Conservation (phyloP, 2,329 filamentous ascomycete species). For the Tolypocladium tundrense region DNA sequence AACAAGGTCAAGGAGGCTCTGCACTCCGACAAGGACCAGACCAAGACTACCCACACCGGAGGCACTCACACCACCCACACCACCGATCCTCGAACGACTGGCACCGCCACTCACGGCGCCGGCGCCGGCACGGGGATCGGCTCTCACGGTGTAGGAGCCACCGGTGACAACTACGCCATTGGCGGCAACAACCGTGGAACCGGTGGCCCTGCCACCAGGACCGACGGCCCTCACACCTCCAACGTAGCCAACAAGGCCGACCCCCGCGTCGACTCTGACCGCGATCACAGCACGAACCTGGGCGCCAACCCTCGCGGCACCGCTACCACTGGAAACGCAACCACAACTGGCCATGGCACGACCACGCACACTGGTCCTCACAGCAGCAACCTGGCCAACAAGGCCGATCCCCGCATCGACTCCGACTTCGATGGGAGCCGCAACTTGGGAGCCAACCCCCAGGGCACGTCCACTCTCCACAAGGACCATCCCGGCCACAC, state of each 20-base stretch:
- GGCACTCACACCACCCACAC: constrained; percentile 26
- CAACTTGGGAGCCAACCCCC: constrained; percentile 16
- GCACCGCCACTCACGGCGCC: constrained; percentile 30
- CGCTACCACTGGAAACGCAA: constrained; percentile 11
- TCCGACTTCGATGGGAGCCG: constrained; percentile 35
- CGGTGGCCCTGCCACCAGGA: constrained; percentile 13
- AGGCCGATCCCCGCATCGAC: constrained; percentile 41
- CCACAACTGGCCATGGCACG: constrained; percentile 16
- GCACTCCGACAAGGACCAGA: constrained; percentile 27
- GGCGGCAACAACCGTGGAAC: constrained; percentile 3
- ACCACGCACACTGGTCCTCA: constrained; percentile 31
- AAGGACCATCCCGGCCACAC: constrained; percentile 1
- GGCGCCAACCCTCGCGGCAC: constrained; percentile 20
- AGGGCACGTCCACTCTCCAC: constrained; percentile 9
- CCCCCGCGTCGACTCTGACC: constrained; percentile 43
- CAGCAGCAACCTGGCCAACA: constrained; percentile 33
- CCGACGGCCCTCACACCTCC: constrained; percentile 34
- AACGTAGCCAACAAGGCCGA: constrained; percentile 39
- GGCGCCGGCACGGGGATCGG: constrained; percentile 11
- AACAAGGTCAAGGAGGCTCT: constrained; percentile 52
- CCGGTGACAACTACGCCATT: constrained; percentile 31
- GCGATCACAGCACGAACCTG: constrained; percentile 25
- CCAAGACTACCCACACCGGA: constrained; percentile 8
- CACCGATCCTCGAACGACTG: constrained; percentile 35
- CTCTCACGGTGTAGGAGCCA: constrained; percentile 18